Percentiles rank a stretch among this genome's conserved stretches.
Evolutionary conservation across 75 land plant species (phyloP).

Genomic region (Azolla pinnata): DNA sequence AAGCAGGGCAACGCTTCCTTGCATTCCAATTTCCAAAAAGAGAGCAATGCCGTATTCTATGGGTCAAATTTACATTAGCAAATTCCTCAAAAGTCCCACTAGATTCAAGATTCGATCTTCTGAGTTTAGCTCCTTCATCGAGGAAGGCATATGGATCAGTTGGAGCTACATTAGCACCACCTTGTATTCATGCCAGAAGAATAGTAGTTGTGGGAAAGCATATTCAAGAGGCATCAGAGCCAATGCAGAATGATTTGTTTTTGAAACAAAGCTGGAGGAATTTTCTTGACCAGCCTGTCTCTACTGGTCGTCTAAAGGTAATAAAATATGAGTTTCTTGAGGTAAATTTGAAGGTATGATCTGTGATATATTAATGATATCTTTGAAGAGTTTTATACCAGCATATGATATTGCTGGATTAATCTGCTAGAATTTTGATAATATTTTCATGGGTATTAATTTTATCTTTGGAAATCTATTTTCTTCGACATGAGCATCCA

Average conservation of each 20-base stretch:
- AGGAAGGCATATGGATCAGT: constrained; percentile 23
- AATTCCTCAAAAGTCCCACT: constrained; percentile 34
- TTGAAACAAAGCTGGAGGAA: constrained; percentile 40
- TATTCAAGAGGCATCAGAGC: constrained; percentile 29
- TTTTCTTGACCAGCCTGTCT: constrained; percentile 55
- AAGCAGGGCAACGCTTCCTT: constrained; percentile 53
- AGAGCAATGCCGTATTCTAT: constrained; percentile 66
- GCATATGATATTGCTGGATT: too few relatives aligned
- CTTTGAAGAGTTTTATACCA: too few relatives aligned
- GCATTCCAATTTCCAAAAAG: constrained; percentile 51
- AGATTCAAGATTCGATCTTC: constrained; percentile 40
- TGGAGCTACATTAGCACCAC: constrained; percentile 25
- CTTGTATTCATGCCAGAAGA: constrained; percentile 73
- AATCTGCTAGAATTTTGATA: too few relatives aligned
- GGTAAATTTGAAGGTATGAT: too few relatives aligned
- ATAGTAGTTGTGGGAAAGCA: constrained; percentile 53
- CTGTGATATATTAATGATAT: too few relatives aligned
- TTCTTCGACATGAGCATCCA: too few relatives aligned
- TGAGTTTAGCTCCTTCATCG: constrained; percentile 56
- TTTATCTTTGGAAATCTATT: too few relatives aligned
- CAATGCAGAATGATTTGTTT: constrained; percentile 19
- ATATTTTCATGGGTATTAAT: too few relatives aligned
- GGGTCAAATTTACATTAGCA: constrained; percentile 60
- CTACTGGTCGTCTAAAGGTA: constrained; percentile 67
- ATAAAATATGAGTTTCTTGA: too few relatives aligned